These are phyloP conservation scores for Nakazawaea wyomingensis DNA, from an alignment of 805 yeast species.

Conservation along the genomic window DNA sequence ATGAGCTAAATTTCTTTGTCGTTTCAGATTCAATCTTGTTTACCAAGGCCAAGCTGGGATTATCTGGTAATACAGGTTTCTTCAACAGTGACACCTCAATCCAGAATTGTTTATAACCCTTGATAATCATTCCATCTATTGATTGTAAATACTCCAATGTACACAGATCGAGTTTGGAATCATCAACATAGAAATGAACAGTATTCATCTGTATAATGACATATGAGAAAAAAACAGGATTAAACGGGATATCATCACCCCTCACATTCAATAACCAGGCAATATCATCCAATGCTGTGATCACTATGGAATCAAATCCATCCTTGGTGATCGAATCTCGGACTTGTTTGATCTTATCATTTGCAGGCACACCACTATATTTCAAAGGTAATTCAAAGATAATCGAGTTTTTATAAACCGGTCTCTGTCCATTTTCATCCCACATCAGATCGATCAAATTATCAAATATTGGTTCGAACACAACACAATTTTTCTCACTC, in stretches of 20 bases:
- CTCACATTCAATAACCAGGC: conserved; percentile 85
- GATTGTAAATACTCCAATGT: conserved; percentile 23
- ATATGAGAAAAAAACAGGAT: conserved; percentile 76
- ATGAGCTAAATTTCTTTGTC: conserved; percentile 17
- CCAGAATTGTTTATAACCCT: conserved; percentile 53
- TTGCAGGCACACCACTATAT: conserved; percentile 36
- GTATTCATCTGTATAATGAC: conserved; percentile 24
- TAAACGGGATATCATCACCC: conserved; percentile 69
- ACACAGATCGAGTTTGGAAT: conserved; percentile 31
- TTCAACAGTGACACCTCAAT: conserved; percentile 29
- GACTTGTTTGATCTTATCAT: conserved; percentile 30
- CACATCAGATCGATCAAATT: conserved; percentile 78
- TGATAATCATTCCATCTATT: conserved; percentile 29
- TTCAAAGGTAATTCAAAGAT: conserved; percentile 29
- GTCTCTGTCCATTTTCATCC: conserved; percentile 38
- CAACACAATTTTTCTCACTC: conserved; percentile 31
- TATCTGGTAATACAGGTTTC: conserved; percentile 9
- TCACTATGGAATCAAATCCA: conserved; percentile 42
- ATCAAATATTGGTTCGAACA: conserved; percentile 44
- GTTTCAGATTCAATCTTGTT: conserved; percentile 3
- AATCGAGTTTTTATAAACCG: conserved; percentile 22
- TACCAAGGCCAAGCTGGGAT: conserved; percentile 9
- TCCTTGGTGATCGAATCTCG: conserved; percentile 22
- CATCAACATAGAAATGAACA: conserved; percentile 52
- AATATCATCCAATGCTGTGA: conserved; percentile 73